These are phyloP conservation scores for Carex parvula DNA, from an alignment of 176 grass and related monocot genomes.

Conservation along the genomic window DNA sequence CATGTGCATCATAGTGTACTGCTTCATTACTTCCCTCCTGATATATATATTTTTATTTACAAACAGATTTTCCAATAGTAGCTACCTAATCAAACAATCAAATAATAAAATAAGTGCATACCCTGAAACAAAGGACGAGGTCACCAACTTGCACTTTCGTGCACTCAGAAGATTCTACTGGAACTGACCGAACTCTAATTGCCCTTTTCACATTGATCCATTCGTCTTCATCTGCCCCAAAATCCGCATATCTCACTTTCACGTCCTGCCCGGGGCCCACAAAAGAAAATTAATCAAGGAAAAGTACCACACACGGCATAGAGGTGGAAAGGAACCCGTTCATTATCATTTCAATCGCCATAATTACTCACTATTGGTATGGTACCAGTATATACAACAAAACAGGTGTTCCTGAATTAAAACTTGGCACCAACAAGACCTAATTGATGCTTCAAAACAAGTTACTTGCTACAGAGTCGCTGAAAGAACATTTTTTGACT, in stretches of 20 bases:
- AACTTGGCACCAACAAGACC: not conserved
- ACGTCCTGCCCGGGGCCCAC: constrained; percentile 29
- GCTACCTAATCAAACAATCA: not conserved
- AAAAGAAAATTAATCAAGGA: constrained; percentile 11
- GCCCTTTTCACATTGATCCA: constrained; percentile 48
- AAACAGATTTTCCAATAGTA: not conserved
- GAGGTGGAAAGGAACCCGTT: not conserved
- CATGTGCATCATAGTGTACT: constrained; percentile 43
- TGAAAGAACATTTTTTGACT: not conserved
- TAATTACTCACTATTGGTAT: not conserved
- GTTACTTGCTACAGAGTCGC: not conserved
- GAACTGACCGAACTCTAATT: constrained; percentile 42
- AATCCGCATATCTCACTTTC: constrained; percentile 46
- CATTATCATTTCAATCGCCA: not conserved
- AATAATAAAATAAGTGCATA: constrained; percentile 3
- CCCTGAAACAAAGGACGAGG: constrained; percentile 50
- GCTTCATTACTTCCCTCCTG: constrained; percentile 45
- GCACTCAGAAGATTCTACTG: constrained; percentile 43
- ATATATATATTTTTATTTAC: not conserved
- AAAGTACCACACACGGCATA: not conserved
- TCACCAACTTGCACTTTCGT: constrained; percentile 35
- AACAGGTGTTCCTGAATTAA: not conserved
- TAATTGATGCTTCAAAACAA: not conserved
- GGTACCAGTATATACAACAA: not conserved
- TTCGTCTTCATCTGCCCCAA: constrained; percentile 49